Evolutionary conservation across 371 early-diverging fungal species (phyloP), one percentile per base, ranked within the genome.

Genomic region (Mortierella sp.): DNA sequence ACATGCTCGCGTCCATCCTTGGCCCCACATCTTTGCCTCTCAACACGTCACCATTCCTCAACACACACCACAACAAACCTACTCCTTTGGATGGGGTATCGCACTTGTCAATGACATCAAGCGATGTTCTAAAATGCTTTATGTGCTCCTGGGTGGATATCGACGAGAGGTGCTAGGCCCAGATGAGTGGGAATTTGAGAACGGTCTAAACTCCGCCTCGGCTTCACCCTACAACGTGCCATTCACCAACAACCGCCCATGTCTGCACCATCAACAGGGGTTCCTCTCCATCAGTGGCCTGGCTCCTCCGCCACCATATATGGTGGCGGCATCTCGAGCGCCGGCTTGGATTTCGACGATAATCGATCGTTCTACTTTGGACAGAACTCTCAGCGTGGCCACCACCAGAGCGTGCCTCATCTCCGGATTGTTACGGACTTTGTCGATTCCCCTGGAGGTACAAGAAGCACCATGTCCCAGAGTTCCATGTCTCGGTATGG

Each of bases 71-170:
- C 86, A 85, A 11, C 86, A 85, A 46, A 72, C 86, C 0, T 85
- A 85, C 37, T 81, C 81, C 5, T 85, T 77, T 59, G 86, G 86
- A 13, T 85, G 86, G 86, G 86, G 81, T 34, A 59, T 85, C 3
- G 78, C 86, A 1, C 81, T 85, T 8, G 77, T 81, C 24, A 81
- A 81, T 34, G 86, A 85, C 34, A 85, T 81, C 44, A 81, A 85
- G 55, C 81, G 86, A 0, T 85, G 86, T 51, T 78, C 81, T 11
- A 85, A 85, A 48, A 85, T 85, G 86, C 78, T 85, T 73, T 85
- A 85, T 51, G 86, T 81, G n/a, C 72, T 85, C 8, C 34, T 85
- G 50, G 81, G 86, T 57, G 86, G 86, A 26, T 85, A 85, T 55
- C 75, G 81, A 21, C 78, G 81, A 2, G 79, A 85, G 46, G 70